Evolutionary conservation across 768 basidiomycete genomes (phyloP), one percentile per base, ranked within the genome.

Genomic region (Chalciporus chontae): DNA sequence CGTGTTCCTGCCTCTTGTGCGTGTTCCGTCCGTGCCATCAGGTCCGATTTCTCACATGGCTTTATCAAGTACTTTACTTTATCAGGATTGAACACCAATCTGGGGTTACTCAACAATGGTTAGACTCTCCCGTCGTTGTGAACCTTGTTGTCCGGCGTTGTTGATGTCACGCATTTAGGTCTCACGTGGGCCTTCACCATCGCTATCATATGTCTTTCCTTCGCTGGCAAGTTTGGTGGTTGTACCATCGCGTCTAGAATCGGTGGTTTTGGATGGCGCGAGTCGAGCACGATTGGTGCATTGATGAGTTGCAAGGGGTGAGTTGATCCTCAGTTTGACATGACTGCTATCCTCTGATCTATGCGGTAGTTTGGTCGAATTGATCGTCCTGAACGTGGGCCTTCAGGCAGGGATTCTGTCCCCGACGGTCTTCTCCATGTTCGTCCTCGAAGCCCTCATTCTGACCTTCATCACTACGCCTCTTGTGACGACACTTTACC

Each of bases 221-320:
- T 94, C 63, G 54, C 69, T 17, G 92, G 92, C 11, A 99, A 99
- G 70, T 96, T 98, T 62, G 77, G 85, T 5, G 93, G 90, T 6
- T 95, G 93, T 59, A 75, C 81, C 0, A 47, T 84, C 6, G 85
- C 87, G 0, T 88, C 94, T 0, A 71, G 73, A 37, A 72, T 77
- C 26, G 58, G 83, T 8, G 84, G 86, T 0, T 97, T 91, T 68
- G 77, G 70, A 7, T 86, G 81, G 81, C 76, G 95, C 34, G 95
- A 98, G 62, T 70, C 86, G 0, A 76, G 81, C 31, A 84, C 93
- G 0, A 85, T 97, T 44, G 96, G 96, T 0, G 84, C 88, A 13
- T 66, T 98, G 45, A 97, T 99, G 94, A 89, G 85, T 61, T 95
- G 94, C 64, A 94, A 98, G 77, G 94, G 92, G 87, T 87, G 10